phyloP scores from a whole-genome alignment of 768 basidiomycete genomes.

The Postia placenta region DNA sequence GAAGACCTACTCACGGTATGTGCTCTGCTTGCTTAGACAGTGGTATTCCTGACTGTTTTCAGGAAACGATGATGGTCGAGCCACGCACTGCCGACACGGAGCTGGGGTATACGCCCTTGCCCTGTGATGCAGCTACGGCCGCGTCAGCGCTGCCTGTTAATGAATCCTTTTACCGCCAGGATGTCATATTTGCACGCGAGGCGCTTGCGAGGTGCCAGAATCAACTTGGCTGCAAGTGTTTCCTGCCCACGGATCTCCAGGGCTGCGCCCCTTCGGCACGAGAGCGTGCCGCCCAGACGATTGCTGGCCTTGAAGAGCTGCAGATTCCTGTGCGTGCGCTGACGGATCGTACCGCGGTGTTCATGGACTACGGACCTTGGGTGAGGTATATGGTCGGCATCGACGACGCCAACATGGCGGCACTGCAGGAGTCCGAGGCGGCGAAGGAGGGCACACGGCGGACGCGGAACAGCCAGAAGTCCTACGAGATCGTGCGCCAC shows the following conservation, averaged over 20 bases:
- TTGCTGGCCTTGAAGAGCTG: conserved; percentile 6
- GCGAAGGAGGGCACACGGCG: conserved; percentile 6
- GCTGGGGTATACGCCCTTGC: conserved; percentile 13
- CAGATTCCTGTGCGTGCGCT: conserved; percentile 10
- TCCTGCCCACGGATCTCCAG: background rate
- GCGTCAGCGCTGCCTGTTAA: conserved; percentile 8
- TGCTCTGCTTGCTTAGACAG: background rate
- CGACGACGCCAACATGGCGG: conserved; percentile 11
- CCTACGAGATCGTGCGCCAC: background rate
- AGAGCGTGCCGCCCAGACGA: conserved; percentile 6
- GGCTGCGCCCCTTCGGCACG: background rate
- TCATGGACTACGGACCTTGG: conserved; percentile 16
- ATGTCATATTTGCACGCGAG: conserved; percentile 5
- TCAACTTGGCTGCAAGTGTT: background rate
- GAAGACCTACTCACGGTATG: background rate
- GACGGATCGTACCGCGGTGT: conserved; percentile 1
- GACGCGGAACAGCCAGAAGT: conserved; percentile 16
- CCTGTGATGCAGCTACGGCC: background rate
- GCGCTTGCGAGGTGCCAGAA: conserved; percentile 1
- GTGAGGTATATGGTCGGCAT: conserved; percentile 10
- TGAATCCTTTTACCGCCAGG: conserved; percentile 9
- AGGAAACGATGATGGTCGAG: conserved; percentile 12
- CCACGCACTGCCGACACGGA: conserved; percentile 9
- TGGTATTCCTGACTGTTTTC: background rate
- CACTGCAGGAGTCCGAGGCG: background rate